Base-by-base conservation (phyloP, 257 asterid species). In the Primulina eburnea region DNA sequence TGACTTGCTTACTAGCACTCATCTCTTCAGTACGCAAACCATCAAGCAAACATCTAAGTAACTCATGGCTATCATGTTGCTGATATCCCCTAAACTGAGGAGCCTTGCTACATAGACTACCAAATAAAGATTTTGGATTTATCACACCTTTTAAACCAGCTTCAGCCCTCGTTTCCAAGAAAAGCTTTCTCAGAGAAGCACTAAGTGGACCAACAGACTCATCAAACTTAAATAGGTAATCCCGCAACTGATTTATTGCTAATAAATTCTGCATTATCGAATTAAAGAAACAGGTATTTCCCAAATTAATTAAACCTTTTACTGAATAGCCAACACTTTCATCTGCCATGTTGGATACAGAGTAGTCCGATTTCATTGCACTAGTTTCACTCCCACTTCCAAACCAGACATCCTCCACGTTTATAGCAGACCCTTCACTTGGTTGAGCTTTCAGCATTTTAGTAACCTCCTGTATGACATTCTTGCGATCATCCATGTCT, bases 41-140 rank as follows among this genome's bases (percentile, higher is more conserved):
- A 72, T 93, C 99, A 34, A 93, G 92, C 79, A 93, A 84, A 81
- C 88, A 90, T 34, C 89, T 87, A 71, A 93, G 96, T 75, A 93
- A 70, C 81, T 93, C 99, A 37, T 93, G 97, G 77, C 99, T 89
- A 79, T 93, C 99, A 21, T 93, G 99, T 60, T 93, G 99, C 69
- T 89, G 95, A 83, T 78, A 90, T 71, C 97, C 99, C 79, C 81
- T 88, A 73, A 93, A 93, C 74, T 89, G 95, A 18, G 99, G 96
- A 71, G 92, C 86, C 77, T 89, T 93, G 4, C 84, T 73, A 70
- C 96, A 93, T 60, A 93, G 77, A 74, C 84, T 82, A 28, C 95
- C 89, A 73, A 87, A 86, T 73, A 93, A 79, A 14, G 92, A 78
- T 76, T 81, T 85, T 33, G 99, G 99, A 79, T 81, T 86, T 58